Base-by-base conservation (phyloP, 2,329 filamentous ascomycete genomes). In the Pseudogymnoascus sp. region DNA sequence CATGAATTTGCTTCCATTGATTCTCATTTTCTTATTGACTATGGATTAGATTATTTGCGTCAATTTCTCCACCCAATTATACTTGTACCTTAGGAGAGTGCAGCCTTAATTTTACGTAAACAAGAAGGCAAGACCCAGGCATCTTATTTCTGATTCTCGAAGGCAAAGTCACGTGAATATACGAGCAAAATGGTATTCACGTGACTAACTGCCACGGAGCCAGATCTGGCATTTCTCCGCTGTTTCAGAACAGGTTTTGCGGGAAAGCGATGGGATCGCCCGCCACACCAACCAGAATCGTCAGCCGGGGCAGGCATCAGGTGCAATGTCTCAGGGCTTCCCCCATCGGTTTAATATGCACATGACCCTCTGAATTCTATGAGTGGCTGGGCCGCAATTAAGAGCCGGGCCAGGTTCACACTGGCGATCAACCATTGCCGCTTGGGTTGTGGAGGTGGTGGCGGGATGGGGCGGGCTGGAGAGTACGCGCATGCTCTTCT, bases 171-270 rank as follows among this genome's bases (percentile, higher is more conserved):
- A 35, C 33, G 33, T 35, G 33, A 35, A 4, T 10, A 35, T 4
- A 35, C 33, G 7, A 42, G 8, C 39, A 42, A 4, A 8, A 42
- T 12, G 4, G 21, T 21, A 21, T 5, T 18, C 37, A 40, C 15
- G 37, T 40, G 37, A 21, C 15, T 5, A 10, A 12, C 10, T 15
- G 2, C 4, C 27, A 27, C 45, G 45, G 45, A 31, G 27, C n/a
- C 13, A 52, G 13, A 12, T 31, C 45, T 18, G 5, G n/a, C 27
- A 52, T 52, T 52, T 31, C 27, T 31, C 45, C 27, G 45, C n/a
- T 52, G 45, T 52, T 31, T 52, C 45, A 52, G 45, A 52, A 52
- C 45, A 52, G 45, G 45, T 52, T 52, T 52, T 52, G n/a, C 27
- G 45, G 27, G 27, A 52, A 31, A 31, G 27, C 27, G 45, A 52